phyloP scores from a whole-genome alignment of 306 rosid species.

The Lagenaria siceraria region DNA sequence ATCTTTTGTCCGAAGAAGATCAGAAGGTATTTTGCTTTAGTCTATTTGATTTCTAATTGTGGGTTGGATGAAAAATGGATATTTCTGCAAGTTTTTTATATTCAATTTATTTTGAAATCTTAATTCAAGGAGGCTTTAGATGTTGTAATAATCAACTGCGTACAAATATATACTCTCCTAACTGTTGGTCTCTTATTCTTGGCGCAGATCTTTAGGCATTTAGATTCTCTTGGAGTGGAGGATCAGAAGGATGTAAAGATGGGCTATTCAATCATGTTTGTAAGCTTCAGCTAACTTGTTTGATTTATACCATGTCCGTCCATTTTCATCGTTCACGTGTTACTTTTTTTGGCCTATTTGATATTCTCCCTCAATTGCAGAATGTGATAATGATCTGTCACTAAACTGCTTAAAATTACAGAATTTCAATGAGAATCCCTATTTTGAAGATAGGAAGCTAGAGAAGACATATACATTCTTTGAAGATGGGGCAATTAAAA shows the following conservation, averaged over 20 bases:
- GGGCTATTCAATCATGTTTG: conserved; percentile 54
- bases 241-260: conserved; percentile 48
- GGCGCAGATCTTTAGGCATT: conserved; percentile 44
- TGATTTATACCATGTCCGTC: neutral
- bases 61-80: neutral
- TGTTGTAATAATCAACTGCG: neutral
- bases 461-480: conserved; percentile 39
- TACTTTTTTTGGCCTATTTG: neutral
- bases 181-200: conserved; percentile 8
- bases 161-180: neutral
- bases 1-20: conserved; percentile 47
- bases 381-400: neutral
- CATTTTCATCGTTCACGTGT: neutral
- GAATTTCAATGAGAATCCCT: conserved; percentile 47
- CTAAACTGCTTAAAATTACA: conserved; percentile 19
- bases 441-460: conserved; percentile 47
- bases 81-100: neutral
- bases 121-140: neutral
- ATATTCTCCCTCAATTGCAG: neutral
- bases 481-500: conserved; percentile 42
- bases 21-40: conserved; percentile 35
- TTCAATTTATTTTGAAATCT: neutral
- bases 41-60: neutral
- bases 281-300: conserved; percentile 26
- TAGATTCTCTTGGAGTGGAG: conserved; percentile 45